Percentiles rank a stretch among this genome's conserved stretches.
Evolutionary conservation across 441 rosid genomes (phyloP).

Genomic region (Geranium incanum): DNA sequence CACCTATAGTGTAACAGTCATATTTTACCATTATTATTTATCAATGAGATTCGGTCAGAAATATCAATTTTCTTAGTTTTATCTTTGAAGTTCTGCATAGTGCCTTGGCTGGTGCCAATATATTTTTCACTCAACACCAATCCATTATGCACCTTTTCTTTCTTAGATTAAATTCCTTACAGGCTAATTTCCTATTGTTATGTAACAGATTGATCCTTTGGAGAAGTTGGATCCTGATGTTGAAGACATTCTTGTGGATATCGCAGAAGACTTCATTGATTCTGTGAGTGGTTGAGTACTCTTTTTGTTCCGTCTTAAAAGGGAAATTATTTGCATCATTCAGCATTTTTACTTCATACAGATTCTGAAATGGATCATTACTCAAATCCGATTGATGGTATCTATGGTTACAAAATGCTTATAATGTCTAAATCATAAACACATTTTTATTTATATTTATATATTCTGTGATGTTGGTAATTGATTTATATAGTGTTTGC

Average conservation of each 20-base stretch:
- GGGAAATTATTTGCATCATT: background rate
- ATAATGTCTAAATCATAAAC: background rate
- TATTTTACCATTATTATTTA: too few relatives aligned
- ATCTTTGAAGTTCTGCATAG: background rate
- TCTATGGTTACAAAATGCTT: background rate
- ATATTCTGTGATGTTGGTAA: background rate
- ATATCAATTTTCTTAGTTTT: background rate
- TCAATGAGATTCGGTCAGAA: background rate
- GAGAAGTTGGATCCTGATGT: slow-evolving; percentile 84
- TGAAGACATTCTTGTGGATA: slow-evolving; percentile 77
- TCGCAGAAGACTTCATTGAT: slow-evolving; percentile 89
- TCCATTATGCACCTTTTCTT: background rate
- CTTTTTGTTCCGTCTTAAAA: background rate
- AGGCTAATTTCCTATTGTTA: background rate
- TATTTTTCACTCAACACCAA: background rate
- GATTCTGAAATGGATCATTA: too few relatives aligned
- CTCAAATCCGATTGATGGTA: background rate
- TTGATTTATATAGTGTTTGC: background rate
- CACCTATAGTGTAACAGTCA: background rate
- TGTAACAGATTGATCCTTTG: slow-evolving; percentile 70
- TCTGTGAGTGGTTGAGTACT: slow-evolving; percentile 49
- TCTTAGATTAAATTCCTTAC: background rate
- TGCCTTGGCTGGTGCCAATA: background rate
- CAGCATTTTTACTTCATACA: background rate
- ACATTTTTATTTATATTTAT: background rate